phyloP scores from a whole-genome alignment of 495 filamentous ascomycete genomes.

The Annulohypoxylon stygium region DNA sequence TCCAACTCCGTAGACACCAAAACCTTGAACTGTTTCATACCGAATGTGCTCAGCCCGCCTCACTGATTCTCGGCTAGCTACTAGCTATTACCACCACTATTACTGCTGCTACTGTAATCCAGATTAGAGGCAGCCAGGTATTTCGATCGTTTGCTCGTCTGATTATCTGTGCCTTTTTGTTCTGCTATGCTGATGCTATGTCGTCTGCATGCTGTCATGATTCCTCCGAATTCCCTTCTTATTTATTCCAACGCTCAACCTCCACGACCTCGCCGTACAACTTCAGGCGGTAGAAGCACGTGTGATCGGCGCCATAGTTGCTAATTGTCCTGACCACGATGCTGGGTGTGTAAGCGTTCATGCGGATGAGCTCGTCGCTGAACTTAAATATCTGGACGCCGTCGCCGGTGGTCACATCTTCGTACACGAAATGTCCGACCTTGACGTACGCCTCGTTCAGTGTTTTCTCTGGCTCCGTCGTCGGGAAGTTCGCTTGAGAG shows the following conservation, averaged over 20 bases:
- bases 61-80: not conserved
- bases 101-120: not conserved
- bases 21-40: slow-evolving; percentile 17
- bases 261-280: slow-evolving; percentile 63
- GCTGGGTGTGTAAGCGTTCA: slow-evolving; percentile 54
- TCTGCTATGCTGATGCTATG: not conserved
- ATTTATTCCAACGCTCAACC: slow-evolving; percentile 14
- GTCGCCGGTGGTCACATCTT: slow-evolving; percentile 56
- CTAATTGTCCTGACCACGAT: slow-evolving; percentile 64
- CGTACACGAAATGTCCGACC: slow-evolving; percentile 66
- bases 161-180: not conserved
- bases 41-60: slow-evolving; percentile 14
- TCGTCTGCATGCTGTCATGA: not conserved
- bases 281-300: slow-evolving; percentile 72
- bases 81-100: not conserved
- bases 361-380: slow-evolving; percentile 53
- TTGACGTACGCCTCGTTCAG: slow-evolving; percentile 59
- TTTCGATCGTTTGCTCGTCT: not conserved
- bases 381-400: slow-evolving; percentile 66
- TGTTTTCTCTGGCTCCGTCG: slow-evolving; percentile 27
- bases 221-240: not conserved
- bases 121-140: not conserved
- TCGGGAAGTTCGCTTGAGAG: slow-evolving; percentile 47
- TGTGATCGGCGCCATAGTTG: slow-evolving; percentile 69
- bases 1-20: not conserved